Base-by-base conservation (phyloP, 768 basidiomycete genomes). In the Hygrophorus pudorinus region DNA sequence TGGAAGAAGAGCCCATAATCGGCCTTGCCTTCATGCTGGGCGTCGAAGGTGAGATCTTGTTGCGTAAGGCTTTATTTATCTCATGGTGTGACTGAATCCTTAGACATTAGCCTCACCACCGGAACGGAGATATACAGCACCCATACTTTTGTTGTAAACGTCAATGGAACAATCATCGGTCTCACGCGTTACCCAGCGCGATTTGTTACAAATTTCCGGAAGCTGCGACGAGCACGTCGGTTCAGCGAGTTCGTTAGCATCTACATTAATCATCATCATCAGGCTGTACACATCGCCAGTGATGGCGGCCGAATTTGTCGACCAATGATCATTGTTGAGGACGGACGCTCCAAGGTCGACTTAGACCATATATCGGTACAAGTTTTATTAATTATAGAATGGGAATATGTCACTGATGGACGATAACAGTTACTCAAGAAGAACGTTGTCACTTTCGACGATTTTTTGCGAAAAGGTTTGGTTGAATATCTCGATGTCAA, bases 401-500 rank as follows among this genome's bases (percentile, higher is more conserved):
- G 16, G 37, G 43, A 42, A 44, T 40, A 20, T 42, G 30, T 24
- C 16, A 41, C 42, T 37, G 28, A 40, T 40, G 47, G 42, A 42
- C 38, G 47, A 33, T 32, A 48, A 1, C 55, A 93, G 85, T 72
- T 82, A 59, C 73, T 98, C 44, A 93, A 93, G 60, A 75, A 78
- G 53, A 83, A 79, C 28, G 64, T 65, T 39, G 73, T 87, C 34
- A 78, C 79, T 3, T 99, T 99, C 57, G 94, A 99, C 60, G 91
- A 93, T 60, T 98, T 99, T 65, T 70, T 99, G 16, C 74, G 76
- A 37, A 80, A 81, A 50, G 96, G 96, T 24, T 75, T 99, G 11
- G 90, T 98, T 47, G 96, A 99, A 61, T 99, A 99, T 58, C 79
- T 97, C 32, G 96, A 98, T 59, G 93, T 97, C 43, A 99, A 99